Percentiles rank a stretch among this genome's conserved stretches.
phyloP scores from a whole-genome alignment of 768 basidiomycete genomes.

The Melanogaster broomeanus region DNA sequence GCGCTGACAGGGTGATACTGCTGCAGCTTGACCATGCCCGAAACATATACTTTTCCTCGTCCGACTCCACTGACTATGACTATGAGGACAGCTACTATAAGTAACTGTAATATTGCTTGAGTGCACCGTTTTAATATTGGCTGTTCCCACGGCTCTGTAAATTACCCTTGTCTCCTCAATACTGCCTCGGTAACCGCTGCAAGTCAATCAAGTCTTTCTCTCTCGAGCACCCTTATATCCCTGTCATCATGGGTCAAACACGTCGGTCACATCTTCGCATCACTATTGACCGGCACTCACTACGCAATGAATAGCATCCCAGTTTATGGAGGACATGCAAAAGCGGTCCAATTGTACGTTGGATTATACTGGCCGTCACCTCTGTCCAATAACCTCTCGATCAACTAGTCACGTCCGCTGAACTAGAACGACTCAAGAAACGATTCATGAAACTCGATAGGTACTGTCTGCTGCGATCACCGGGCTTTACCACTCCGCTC shows the following conservation, averaged over 20 bases:
- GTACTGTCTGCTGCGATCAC: constrained; percentile 37
- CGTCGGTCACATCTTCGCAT: constrained; percentile 47
- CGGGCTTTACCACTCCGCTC: neutral
- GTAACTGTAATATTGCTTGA: too few relatives aligned
- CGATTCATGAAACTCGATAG: constrained; percentile 99
- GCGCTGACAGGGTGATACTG: constrained; percentile 5
- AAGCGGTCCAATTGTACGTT: constrained; percentile 94
- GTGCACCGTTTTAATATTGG: too few relatives aligned
- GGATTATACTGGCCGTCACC: neutral
- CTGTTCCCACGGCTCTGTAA: constrained; percentile 30
- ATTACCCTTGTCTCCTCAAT: neutral
- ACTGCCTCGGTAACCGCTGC: neutral
- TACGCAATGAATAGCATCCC: constrained; percentile 57
- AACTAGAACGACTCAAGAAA: constrained; percentile 95
- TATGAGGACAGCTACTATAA: too few relatives aligned
- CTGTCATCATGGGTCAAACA: constrained; percentile 74
- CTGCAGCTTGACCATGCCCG: constrained; percentile 18
- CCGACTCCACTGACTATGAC: too few relatives aligned
- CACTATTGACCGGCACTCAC: constrained; percentile 3
- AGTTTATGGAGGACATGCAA: constrained; percentile 98
- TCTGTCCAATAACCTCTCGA: constrained; percentile 11
- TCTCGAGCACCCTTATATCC: neutral
- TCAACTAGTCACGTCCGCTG: constrained; percentile 83
- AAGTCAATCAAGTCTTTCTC: neutral
- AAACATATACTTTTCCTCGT: constrained; percentile 13